These are phyloP conservation scores for Jacaranda mimosifolia DNA, from an alignment of 257 asterid genomes.

Conservation along the genomic window DNA sequence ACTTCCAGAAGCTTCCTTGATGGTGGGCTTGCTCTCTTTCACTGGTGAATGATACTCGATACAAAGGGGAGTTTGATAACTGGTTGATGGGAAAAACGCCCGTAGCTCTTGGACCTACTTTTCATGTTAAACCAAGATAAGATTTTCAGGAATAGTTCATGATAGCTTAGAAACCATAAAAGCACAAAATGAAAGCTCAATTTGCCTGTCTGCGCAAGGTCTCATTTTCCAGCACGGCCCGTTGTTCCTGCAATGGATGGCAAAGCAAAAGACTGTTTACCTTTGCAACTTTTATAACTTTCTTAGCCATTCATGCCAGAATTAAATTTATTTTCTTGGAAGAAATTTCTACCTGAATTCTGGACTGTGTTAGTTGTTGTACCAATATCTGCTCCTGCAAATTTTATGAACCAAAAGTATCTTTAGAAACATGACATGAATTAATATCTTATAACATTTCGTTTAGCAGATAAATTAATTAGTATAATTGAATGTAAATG, in stretches of 20 bases:
- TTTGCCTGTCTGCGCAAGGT: slow-evolving; percentile 63
- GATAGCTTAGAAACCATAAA: neutral
- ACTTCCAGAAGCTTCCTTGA: slow-evolving; percentile 48
- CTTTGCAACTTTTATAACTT: neutral
- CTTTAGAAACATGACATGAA: neutral
- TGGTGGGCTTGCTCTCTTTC: slow-evolving; percentile 26
- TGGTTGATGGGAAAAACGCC: slow-evolving; percentile 42
- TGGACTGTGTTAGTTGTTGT: slow-evolving; percentile 60
- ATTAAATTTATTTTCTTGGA: neutral
- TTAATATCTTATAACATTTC: neutral
- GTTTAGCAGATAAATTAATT: neutral
- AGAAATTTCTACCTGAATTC: slow-evolving; percentile 47
- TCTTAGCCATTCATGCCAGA: neutral
- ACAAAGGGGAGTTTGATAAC: slow-evolving; percentile 36
- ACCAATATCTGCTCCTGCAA: slow-evolving; percentile 61
- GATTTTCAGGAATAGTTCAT: slow-evolving; percentile 6
- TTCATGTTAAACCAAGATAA: slow-evolving; percentile 20
- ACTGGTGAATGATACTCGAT: slow-evolving; percentile 44
- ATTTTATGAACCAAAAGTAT: slow-evolving; percentile 22
- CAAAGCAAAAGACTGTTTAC: neutral
- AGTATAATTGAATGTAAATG: slow-evolving; percentile 9
- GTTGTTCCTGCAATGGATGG: slow-evolving; percentile 56
- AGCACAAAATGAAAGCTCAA: slow-evolving; percentile 14
- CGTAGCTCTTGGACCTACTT: slow-evolving; percentile 66
- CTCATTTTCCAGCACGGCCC: slow-evolving; percentile 60